phyloP scores from a whole-genome alignment of 2,329 filamentous ascomycete species.

The Leptodontidium sp. region DNA sequence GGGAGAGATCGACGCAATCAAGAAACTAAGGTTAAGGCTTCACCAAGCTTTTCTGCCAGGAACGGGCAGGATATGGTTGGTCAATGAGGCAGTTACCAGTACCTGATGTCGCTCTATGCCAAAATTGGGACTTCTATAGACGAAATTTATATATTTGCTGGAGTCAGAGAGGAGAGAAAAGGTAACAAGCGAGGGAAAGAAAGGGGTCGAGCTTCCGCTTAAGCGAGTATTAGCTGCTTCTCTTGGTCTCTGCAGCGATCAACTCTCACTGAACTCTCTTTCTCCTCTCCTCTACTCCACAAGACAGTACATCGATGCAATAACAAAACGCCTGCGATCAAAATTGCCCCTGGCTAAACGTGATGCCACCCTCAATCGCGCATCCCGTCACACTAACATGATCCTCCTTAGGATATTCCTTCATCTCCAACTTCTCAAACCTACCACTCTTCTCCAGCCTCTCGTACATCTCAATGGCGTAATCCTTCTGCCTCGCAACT shows the following conservation, averaged over 20 bases:
- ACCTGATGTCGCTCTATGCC: no score
- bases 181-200: no score
- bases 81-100: no score
- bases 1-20: neutral
- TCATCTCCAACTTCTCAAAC: slow-evolving; percentile 6
- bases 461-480: slow-evolving; percentile 14
- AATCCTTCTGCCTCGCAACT: neutral
- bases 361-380: slow-evolving; percentile 14
- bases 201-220: no score
- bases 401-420: slow-evolving; percentile 18
- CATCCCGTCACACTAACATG: slow-evolving; percentile 20
- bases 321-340: neutral
- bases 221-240: no score
- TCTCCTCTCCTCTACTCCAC: no score
- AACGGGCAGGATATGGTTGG: neutral
- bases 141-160: no score
- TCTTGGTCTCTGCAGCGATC: no score
- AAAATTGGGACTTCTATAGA: no score
- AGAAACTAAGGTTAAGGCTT: neutral
- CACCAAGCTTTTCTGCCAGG: neutral
- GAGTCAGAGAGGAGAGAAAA: no score
- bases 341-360: slow-evolving; percentile 10
- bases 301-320: neutral
- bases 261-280: no score
- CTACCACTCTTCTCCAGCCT: slow-evolving; percentile 8